Percentiles rank a stretch among this genome's conserved stretches.
phyloP scores from a whole-genome alignment of 768 basidiomycete species.

The Trametes maxima region DNA sequence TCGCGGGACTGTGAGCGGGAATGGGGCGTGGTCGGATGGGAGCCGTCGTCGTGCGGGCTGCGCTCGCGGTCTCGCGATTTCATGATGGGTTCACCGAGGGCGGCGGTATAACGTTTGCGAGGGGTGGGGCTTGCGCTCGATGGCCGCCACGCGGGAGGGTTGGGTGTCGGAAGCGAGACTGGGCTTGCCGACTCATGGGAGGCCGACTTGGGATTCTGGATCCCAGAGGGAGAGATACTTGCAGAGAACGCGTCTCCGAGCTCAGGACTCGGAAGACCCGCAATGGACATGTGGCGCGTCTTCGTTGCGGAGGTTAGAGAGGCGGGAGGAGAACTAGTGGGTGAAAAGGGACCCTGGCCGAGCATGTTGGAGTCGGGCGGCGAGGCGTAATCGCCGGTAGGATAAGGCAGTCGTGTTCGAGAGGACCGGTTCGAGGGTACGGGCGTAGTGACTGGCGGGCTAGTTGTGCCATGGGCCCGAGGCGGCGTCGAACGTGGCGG shows the following conservation, averaged over 20 bases:
- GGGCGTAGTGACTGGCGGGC: constrained; percentile 53
- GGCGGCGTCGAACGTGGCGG: constrained; percentile 34
- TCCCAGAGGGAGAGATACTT: constrained; percentile 26
- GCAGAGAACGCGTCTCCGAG: constrained; percentile 18
- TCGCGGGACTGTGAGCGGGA: constrained; percentile 31
- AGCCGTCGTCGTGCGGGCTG: constrained; percentile 32
- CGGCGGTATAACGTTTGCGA: constrained; percentile 84
- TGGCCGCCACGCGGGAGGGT: constrained; percentile 42
- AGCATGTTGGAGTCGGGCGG: constrained; percentile 49
- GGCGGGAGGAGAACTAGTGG: constrained; percentile 53
- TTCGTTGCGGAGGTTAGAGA: constrained; percentile 31
- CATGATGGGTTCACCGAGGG: constrained; percentile 74
- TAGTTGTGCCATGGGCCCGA: constrained; percentile 64
- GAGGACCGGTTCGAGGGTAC: constrained; percentile 43
- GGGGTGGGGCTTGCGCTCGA: constrained; percentile 66
- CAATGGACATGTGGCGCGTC: constrained; percentile 50
- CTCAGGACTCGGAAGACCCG: constrained; percentile 43
- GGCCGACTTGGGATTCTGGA: constrained; percentile 21
- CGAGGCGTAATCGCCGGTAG: constrained; percentile 80
- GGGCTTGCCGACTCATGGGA: constrained; percentile 27
- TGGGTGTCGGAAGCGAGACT: constrained; percentile 46
- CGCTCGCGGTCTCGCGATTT: constrained; percentile 30
- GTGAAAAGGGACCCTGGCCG: constrained; percentile 47
- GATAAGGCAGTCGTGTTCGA: constrained; percentile 72
- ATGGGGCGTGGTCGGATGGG: constrained; percentile 26